Conservation (phyloP, 805 yeast genomes). For the Candida qinlingensis region DNA sequence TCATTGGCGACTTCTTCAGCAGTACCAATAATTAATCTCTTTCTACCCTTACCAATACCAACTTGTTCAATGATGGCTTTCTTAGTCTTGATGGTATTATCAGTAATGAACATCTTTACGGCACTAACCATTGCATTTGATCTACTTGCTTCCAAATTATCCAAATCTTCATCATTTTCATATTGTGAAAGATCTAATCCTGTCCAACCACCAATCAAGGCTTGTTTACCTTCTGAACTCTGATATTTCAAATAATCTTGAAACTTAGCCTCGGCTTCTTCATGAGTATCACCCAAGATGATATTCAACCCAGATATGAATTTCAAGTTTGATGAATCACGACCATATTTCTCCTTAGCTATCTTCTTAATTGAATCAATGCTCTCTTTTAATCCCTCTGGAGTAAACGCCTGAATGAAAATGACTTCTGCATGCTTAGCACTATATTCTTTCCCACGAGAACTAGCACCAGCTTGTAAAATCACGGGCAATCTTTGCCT, state of each 20-base stretch:
- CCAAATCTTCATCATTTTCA: slow-evolving; percentile 23
- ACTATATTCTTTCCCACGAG: slow-evolving; percentile 35
- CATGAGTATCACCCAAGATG: slow-evolving; percentile 35
- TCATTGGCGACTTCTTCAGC: slow-evolving; percentile 34
- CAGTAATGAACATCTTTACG: slow-evolving; percentile 26
- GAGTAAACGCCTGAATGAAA: slow-evolving; percentile 34
- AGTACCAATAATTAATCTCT: slow-evolving; percentile 30
- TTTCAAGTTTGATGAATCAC: slow-evolving; percentile 34
- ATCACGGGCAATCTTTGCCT: slow-evolving; percentile 41
- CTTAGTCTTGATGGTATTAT: slow-evolving; percentile 17
- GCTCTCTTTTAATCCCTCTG: slow-evolving; percentile 26
- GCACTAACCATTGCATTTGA: slow-evolving; percentile 30
- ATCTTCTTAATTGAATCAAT: slow-evolving; percentile 28
- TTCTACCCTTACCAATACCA: slow-evolving; percentile 22
- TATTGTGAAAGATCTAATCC: slow-evolving; percentile 36
- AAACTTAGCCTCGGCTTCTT: slow-evolving; percentile 32
- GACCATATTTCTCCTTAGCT: slow-evolving; percentile 30
- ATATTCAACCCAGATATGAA: slow-evolving; percentile 32
- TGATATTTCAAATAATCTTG: slow-evolving; percentile 28
- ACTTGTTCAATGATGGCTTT: slow-evolving; percentile 23
- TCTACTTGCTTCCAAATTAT: slow-evolving; percentile 23
- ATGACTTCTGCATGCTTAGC: slow-evolving; percentile 40
- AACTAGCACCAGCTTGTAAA: slow-evolving; percentile 41
- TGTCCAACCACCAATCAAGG: slow-evolving; percentile 42
- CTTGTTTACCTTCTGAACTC: slow-evolving; percentile 38